phyloP scores from a whole-genome alignment of 140 eudicot species.

The Flaveria floridana region DNA sequence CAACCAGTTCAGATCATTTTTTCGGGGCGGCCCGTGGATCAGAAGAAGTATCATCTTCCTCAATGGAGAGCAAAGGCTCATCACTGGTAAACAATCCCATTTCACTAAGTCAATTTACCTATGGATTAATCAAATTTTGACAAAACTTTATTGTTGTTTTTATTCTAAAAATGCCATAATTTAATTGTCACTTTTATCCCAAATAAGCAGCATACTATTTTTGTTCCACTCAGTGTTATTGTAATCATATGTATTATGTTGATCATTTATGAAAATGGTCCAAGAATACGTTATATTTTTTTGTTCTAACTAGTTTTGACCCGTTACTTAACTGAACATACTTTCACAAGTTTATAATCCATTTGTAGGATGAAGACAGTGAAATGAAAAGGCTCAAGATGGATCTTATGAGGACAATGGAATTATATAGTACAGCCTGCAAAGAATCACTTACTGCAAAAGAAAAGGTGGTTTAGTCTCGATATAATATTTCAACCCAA shows the following conservation, averaged over 20 bases:
- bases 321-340: not conserved
- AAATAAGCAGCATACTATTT: not conserved
- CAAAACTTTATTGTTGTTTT: not conserved
- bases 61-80: conserved; percentile 9
- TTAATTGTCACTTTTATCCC: not conserved
- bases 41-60: conserved; percentile 37
- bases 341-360: not conserved
- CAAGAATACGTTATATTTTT: not conserved
- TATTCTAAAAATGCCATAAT: not conserved
- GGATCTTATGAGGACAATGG: conserved; percentile 66
- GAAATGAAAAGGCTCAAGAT: conserved; percentile 73
- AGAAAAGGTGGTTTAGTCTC: conserved; percentile 44
- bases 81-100: conserved; percentile 30
- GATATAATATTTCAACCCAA: too few species aligned
- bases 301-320: not conserved
- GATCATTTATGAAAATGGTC: not conserved
- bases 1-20: conserved; percentile 55
- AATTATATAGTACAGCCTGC: conserved; percentile 59
- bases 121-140: not conserved
- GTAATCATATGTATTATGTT: not conserved
- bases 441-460: conserved; percentile 61
- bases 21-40: conserved; percentile 3
- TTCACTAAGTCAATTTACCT: not conserved
- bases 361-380: conserved; percentile 53
- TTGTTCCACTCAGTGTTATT: too few species aligned